Conservation (phyloP, 257 asterid genomes). For the Solanum virginianum region DNA sequence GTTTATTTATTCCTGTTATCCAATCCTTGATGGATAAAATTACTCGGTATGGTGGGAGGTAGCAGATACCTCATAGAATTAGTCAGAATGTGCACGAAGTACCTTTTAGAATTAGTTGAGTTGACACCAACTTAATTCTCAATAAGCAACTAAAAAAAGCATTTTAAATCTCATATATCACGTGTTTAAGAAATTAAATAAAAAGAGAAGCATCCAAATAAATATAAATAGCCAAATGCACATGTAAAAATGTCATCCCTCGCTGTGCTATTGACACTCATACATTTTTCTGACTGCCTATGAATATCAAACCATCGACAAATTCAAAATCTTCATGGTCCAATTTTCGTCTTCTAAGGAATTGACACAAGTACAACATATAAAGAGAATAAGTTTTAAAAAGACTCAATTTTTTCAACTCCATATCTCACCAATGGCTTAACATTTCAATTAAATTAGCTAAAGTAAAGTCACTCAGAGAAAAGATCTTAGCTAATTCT, state of each 20-base stretch:
- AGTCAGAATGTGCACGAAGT: background rate
- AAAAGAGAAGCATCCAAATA: background rate
- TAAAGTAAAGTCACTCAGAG: background rate
- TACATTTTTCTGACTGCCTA: background rate
- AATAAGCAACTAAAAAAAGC: background rate
- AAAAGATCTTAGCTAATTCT: background rate
- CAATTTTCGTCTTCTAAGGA: background rate
- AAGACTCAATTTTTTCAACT: background rate
- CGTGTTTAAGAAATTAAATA: background rate
- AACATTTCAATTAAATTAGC: background rate
- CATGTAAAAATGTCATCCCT: background rate
- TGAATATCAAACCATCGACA: background rate
- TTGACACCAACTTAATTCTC: background rate
- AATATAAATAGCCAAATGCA: background rate
- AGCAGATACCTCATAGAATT: background rate
- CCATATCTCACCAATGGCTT: background rate
- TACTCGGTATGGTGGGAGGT: background rate
- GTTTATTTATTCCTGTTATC: background rate
- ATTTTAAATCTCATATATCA: background rate
- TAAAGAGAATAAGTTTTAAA: background rate
- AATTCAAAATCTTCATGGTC: background rate
- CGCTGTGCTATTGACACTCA: background rate
- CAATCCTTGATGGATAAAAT: background rate
- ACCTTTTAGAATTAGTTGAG: background rate
- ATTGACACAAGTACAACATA: background rate